phyloP scores from a whole-genome alignment of 345 rosid species.

The Xanthoceras sorbifolium region DNA sequence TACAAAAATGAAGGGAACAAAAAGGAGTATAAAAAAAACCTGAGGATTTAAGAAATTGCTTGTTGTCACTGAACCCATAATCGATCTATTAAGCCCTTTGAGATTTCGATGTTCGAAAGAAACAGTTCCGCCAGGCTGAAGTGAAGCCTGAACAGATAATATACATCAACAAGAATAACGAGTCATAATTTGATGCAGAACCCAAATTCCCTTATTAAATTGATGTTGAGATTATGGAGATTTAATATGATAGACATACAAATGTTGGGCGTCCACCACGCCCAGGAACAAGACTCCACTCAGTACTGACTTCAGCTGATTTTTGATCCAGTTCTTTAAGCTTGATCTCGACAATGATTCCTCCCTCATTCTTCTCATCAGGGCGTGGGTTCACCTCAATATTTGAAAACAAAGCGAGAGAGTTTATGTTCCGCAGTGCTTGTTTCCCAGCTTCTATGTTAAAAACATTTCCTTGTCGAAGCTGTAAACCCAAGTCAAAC shows the following conservation, averaged over 20 bases:
- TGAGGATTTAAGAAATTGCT: constrained; percentile 95
- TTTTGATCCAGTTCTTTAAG: constrained; percentile 95
- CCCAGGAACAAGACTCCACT: constrained; percentile 99
- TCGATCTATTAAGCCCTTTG: constrained; percentile 86
- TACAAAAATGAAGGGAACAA: not conserved
- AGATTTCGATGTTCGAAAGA: constrained; percentile 95
- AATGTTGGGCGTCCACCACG: constrained; percentile 95
- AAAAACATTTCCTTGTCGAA: constrained; percentile 79
- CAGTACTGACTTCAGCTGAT: constrained; percentile 98
- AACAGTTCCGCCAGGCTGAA: constrained; percentile 98
- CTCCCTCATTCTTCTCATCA: constrained; percentile 97
- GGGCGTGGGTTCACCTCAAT: constrained; percentile 96
- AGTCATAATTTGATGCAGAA: not conserved
- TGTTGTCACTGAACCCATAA: constrained; percentile 93
- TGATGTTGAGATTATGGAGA: not conserved
- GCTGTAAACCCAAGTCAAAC: constrained; percentile 50
- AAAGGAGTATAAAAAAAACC: constrained; percentile 40
- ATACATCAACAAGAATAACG: not conserved
- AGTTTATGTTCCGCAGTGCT: constrained; percentile 86
- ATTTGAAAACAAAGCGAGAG: constrained; percentile 81
- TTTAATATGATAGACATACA: constrained; percentile 42
- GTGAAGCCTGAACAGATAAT: constrained; percentile 62
- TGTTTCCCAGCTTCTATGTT: constrained; percentile 95
- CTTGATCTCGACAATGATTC: constrained; percentile 95
- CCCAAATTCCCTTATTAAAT: constrained; percentile 7